Percentiles rank a stretch among this genome's conserved stretches.
Evolutionary conservation across 257 asterid species (phyloP).

Genomic region (Solanum chiquidenum): DNA sequence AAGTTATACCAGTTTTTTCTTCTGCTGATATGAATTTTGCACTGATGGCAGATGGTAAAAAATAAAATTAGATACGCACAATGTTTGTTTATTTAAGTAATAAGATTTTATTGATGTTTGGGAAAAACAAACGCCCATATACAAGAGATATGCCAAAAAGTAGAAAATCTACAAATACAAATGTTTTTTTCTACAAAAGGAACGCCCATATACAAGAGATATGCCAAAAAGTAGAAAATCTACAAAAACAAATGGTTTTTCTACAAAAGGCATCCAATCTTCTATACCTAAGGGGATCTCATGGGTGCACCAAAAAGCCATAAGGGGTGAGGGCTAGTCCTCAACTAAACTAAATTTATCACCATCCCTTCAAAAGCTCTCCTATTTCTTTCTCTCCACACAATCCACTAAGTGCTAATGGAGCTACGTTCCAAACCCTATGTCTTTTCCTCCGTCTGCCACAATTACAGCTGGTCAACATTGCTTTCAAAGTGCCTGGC

Average conservation of each 20-base stretch:
- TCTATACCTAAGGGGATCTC: background rate
- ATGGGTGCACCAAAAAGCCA: background rate
- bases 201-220: background rate
- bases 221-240: background rate
- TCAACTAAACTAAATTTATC: background rate
- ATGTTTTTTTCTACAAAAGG: background rate
- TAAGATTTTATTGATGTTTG: background rate
- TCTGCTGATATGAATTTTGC: constrained; percentile 97
- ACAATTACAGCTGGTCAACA: background rate
- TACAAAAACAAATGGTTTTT: background rate
- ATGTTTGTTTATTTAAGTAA: no score
- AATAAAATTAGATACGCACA: constrained; percentile 6
- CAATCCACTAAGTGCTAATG: background rate
- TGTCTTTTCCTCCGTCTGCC: background rate
- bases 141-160: background rate
- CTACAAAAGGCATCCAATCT: background rate
- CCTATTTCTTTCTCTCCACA: background rate
- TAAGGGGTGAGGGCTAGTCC: background rate
- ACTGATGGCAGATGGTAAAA: constrained; percentile 32
- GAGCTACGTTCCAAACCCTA: background rate
- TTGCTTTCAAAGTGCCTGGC: background rate
- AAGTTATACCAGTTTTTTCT: constrained; percentile 91
- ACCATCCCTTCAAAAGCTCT: background rate
- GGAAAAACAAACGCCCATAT: background rate
- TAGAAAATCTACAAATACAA: background rate